Conservation (phyloP, 2,329 filamentous ascomycete species). For the Aureobasidium sp. region DNA sequence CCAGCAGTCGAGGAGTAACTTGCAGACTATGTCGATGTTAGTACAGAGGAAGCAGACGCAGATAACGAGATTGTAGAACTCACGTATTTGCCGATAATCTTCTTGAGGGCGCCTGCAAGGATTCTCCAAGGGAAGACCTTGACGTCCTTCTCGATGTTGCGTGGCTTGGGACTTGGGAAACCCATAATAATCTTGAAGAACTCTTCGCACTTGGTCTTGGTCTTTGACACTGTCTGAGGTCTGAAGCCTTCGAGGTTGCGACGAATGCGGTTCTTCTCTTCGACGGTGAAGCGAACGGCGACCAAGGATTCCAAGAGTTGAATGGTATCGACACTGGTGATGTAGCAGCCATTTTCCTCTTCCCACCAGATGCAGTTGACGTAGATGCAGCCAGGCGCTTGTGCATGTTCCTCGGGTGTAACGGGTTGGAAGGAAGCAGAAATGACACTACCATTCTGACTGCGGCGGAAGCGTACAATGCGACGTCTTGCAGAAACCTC, state of each 20-base stretch:
- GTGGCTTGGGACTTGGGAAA: conserved; percentile 87
- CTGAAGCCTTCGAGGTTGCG: conserved; percentile 93
- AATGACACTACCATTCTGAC: conserved; percentile 74
- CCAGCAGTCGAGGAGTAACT: conserved; percentile 62
- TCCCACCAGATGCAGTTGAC: conserved; percentile 98
- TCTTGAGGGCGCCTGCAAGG: conserved; percentile 78
- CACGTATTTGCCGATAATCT: conserved; percentile 97
- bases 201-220: conserved; percentile 79
- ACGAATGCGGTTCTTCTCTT: conserved; percentile 97
- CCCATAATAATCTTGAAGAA: conserved; percentile 99
- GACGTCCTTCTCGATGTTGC: conserved; percentile 98
- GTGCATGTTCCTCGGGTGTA: conserved; percentile 58
- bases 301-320: conserved; percentile 89
- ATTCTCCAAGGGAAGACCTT: conserved; percentile 98
- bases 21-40: conserved; percentile 45
- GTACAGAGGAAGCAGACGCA: neutral
- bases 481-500: conserved; percentile 74
- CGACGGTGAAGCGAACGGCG: conserved; percentile 79
- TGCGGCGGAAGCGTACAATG: conserved; percentile 81
- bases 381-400: conserved; percentile 77
- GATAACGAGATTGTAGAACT: conserved; percentile 31
- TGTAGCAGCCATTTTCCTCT: conserved; percentile 82
- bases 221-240: conserved; percentile 87
- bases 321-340: conserved; percentile 96
- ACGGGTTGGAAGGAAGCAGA: conserved; percentile 74